Conservation (phyloP, 2,329 filamentous ascomycete genomes). For the Fusarium sororula region DNA sequence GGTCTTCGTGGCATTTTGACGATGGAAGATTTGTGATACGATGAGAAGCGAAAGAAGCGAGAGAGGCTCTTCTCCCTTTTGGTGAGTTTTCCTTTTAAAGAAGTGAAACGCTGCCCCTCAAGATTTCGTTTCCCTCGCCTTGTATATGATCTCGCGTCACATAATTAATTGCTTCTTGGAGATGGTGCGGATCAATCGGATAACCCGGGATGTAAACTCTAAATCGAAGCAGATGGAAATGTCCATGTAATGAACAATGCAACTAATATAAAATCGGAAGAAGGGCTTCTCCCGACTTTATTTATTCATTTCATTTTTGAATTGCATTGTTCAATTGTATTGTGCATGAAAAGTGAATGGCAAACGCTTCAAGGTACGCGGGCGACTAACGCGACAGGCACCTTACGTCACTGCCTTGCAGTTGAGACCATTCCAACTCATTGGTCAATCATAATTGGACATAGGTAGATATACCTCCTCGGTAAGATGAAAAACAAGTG, state of each 20-base stretch:
- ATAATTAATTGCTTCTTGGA: constrained; percentile 35
- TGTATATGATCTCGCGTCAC: background rate
- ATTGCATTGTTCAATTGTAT: background rate
- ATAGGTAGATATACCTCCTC: too few relatives aligned
- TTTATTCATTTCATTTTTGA: background rate
- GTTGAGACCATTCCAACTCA: background rate
- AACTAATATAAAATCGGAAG: background rate
- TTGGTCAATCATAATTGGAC: background rate
- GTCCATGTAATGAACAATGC: background rate
- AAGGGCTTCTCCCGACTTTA: background rate
- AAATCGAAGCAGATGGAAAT: background rate
- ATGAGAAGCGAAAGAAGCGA: background rate
- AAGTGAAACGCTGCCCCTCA: background rate
- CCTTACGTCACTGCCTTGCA: background rate
- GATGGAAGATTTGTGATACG: background rate
- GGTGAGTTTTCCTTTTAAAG: background rate
- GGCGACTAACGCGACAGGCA: background rate
- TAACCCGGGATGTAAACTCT: background rate
- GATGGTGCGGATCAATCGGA: constrained; percentile 7
- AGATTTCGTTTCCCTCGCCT: background rate
- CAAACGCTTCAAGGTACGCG: background rate
- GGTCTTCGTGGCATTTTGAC: constrained; percentile 26
- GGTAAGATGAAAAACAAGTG: background rate
- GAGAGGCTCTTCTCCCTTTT: background rate
- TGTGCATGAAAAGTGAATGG: background rate